Conservation (phyloP, 2,329 filamentous ascomycete species). For the Parasarocladium wereldwijsianum region DNA sequence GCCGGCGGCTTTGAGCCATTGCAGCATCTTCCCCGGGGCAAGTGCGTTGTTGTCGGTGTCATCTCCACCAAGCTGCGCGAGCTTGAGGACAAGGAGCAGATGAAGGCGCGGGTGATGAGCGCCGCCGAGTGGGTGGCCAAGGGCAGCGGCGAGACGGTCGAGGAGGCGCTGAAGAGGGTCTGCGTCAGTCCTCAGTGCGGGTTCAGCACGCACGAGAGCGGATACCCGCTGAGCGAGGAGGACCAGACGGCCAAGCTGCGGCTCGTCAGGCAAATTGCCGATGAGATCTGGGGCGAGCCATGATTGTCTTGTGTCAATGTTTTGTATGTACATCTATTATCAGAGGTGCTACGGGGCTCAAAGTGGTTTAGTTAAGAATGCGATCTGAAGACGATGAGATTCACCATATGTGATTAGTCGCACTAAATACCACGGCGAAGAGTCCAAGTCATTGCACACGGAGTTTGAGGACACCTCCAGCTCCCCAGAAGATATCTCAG, state of each 20-base stretch:
- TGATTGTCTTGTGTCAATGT: no score
- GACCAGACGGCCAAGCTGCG: slow-evolving; percentile 62
- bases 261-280: slow-evolving; percentile 55
- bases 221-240: slow-evolving; percentile 52
- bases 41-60: slow-evolving; percentile 49
- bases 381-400: no score
- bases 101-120: slow-evolving; percentile 42
- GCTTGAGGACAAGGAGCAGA: slow-evolving; percentile 48
- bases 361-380: no score
- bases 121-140: slow-evolving; percentile 56
- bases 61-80: slow-evolving; percentile 48
- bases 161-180: slow-evolving; percentile 55
- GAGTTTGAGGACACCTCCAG: no score
- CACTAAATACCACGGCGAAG: no score
- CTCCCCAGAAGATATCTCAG: no score
- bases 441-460: no score
- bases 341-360: no score
- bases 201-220: slow-evolving; percentile 60
- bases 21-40: slow-evolving; percentile 41
- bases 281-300: slow-evolving; percentile 48
- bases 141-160: slow-evolving; percentile 45
- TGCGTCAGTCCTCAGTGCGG: slow-evolving; percentile 59
- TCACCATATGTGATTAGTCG: no score
- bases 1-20: slow-evolving; percentile 53
- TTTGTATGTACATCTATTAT: no score